Evolutionary conservation across 371 early-diverging fungal species (phyloP).

Genomic region (Saksenaea vasiformis): DNA sequence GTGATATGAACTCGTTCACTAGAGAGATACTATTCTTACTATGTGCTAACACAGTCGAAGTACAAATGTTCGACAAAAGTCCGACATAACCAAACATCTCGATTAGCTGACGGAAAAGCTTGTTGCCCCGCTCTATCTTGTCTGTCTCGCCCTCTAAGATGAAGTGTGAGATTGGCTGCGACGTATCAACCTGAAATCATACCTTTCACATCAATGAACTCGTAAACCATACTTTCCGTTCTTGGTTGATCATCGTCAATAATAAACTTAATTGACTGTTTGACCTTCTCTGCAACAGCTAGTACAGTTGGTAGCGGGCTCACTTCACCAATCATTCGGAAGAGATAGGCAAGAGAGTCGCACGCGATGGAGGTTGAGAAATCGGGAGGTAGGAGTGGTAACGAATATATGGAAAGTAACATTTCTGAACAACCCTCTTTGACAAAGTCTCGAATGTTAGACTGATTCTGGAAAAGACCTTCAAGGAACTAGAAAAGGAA

Average conservation of each 20-base stretch:
- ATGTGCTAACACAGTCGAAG: constrained; percentile 66
- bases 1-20: constrained; percentile 60
- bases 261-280: constrained; percentile 44
- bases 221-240: constrained; percentile 36
- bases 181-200: background rate
- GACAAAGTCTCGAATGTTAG: constrained; percentile 76
- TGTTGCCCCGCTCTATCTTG: constrained; percentile 53
- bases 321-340: constrained; percentile 72
- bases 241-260: constrained; percentile 31
- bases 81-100: constrained; percentile 65
- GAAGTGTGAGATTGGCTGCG: background rate
- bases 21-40: constrained; percentile 65
- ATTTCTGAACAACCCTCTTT: constrained; percentile 68
- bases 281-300: constrained; percentile 55
- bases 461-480: constrained; percentile 80
- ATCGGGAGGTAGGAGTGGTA: constrained; percentile 77
- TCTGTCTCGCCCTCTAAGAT: constrained; percentile 44
- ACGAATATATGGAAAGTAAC: constrained; percentile 62
- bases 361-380: constrained; percentile 70
- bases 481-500: constrained; percentile 68
- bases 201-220: constrained; percentile 56
- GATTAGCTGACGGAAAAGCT: constrained; percentile 58
- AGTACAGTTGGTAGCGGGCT: constrained; percentile 54
- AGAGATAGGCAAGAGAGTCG: constrained; percentile 70
- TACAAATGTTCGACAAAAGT: constrained; percentile 76